phyloP scores from a whole-genome alignment of 2,329 filamentous ascomycete species.

The Calonectria montana region DNA sequence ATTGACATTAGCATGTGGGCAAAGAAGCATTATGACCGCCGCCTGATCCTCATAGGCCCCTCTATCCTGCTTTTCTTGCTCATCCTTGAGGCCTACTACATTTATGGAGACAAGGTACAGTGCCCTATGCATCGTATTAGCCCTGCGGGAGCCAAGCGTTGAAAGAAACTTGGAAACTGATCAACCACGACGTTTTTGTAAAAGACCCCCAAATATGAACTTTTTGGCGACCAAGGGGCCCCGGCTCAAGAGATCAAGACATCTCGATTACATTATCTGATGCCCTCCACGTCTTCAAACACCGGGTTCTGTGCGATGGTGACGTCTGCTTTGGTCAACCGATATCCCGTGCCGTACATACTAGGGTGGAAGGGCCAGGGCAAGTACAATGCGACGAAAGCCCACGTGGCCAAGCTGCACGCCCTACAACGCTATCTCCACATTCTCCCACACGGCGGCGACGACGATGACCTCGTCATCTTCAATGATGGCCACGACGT shows the following conservation, averaged over 20 bases:
- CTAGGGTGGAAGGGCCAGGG: conserved; percentile 34
- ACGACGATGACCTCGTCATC: conserved; percentile 35
- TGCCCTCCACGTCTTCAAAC: conserved; percentile 30
- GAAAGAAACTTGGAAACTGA: too few relatives aligned
- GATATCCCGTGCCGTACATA: conserved; percentile 35
- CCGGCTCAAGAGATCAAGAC: not conserved
- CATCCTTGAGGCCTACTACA: too few relatives aligned
- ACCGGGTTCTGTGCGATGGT: conserved; percentile 32
- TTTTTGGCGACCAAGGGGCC: too few relatives aligned
- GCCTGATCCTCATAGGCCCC: too few relatives aligned
- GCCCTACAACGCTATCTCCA: conserved; percentile 32
- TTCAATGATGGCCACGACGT: conserved; percentile 40
- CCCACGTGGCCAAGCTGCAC: conserved; percentile 37
- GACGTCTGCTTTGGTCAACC: conserved; percentile 34
- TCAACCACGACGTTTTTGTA: too few relatives aligned
- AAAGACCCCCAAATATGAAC: too few relatives aligned
- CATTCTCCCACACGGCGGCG: not conserved
- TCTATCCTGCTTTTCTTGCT: too few relatives aligned
- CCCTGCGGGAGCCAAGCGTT: too few relatives aligned
- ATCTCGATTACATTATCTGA: conserved; percentile 35
- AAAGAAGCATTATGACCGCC: too few relatives aligned
- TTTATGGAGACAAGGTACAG: too few relatives aligned
- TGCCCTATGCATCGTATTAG: too few relatives aligned
- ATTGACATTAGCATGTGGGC: too few relatives aligned
- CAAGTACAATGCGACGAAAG: conserved; percentile 27